phyloP scores from a whole-genome alignment of 169 alveolate genomes.

The Eimeria zaria region DNA sequence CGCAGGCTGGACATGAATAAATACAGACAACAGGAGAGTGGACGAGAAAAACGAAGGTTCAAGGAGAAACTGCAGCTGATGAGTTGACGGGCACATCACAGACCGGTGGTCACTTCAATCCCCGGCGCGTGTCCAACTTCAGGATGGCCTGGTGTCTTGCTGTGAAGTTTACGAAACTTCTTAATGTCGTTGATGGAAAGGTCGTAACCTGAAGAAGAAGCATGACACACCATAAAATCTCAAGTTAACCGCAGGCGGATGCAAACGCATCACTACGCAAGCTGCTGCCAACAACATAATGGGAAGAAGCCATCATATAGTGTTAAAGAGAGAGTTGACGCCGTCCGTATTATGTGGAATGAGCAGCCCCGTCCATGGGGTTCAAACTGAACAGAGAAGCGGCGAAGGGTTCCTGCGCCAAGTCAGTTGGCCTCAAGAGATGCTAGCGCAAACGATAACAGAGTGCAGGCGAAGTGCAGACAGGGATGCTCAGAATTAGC shows the following conservation, averaged over 20 bases:
- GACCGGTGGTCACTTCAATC: conserved; percentile 82
- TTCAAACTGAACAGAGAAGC: background rate
- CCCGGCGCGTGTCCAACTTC: conserved; percentile 85
- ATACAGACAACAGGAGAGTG: background rate
- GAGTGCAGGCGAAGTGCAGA: background rate
- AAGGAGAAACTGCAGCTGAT: background rate
- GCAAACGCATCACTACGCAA: background rate
- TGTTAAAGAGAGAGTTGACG: background rate
- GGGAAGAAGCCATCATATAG: background rate
- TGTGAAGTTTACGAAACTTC: conserved; percentile 89
- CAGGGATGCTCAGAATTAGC: background rate
- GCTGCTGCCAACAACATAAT: background rate
- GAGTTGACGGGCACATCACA: background rate
- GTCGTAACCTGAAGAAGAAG: conserved; percentile 81
- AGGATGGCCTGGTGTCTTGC: conserved; percentile 93
- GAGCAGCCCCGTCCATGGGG: background rate
- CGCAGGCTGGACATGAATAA: background rate
- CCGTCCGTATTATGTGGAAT: background rate
- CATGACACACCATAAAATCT: background rate
- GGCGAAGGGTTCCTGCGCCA: background rate
- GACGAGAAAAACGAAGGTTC: background rate
- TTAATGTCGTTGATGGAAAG: conserved; percentile 88
- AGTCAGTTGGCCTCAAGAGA: background rate
- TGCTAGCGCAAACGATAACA: background rate
- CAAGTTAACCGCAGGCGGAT: background rate